Conservation (phyloP, 2,329 filamentous ascomycete species). For the Hypoxylon sp. region DNA sequence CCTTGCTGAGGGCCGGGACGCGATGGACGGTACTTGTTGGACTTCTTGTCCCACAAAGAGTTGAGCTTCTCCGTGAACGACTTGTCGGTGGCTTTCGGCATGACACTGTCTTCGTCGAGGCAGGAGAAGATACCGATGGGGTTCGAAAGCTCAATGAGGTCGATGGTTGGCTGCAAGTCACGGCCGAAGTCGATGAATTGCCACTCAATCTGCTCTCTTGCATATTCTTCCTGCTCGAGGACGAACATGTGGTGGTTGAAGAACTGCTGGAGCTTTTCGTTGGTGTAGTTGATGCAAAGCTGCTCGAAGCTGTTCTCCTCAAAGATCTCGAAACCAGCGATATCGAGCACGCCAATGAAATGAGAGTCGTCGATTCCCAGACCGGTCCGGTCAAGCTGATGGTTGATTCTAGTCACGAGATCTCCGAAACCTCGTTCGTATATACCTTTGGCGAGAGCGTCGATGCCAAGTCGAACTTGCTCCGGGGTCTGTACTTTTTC, state of each 20-base stretch:
- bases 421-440: constrained; percentile 97
- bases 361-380: constrained; percentile 85
- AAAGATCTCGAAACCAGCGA: constrained; percentile 98
- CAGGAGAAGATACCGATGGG: constrained; percentile 99
- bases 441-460: constrained; percentile 94
- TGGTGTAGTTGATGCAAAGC: constrained; percentile 99
- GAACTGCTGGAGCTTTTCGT: constrained; percentile 98
- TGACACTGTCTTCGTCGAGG: constrained; percentile 95
- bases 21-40: constrained; percentile 88
- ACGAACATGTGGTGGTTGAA: constrained; percentile 99
- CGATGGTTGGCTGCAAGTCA: constrained; percentile 96
- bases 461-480: constrained; percentile 87
- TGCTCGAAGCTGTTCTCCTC: constrained; percentile 99
- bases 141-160: constrained; percentile 93
- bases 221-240: constrained; percentile 97
- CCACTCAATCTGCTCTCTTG: constrained; percentile 97
- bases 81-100: constrained; percentile 98
- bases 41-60: constrained; percentile 95
- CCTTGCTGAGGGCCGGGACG: constrained; percentile 77
- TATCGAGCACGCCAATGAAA: constrained; percentile 98
- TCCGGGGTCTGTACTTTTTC: constrained; percentile 98
- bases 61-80: constrained; percentile 98
- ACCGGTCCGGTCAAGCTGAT: constrained; percentile 85
- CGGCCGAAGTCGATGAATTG: constrained; percentile 99
- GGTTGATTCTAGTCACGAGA: constrained; percentile 89